Conservation (phyloP, 306 rosid species). For the Vicia villosa region DNA sequence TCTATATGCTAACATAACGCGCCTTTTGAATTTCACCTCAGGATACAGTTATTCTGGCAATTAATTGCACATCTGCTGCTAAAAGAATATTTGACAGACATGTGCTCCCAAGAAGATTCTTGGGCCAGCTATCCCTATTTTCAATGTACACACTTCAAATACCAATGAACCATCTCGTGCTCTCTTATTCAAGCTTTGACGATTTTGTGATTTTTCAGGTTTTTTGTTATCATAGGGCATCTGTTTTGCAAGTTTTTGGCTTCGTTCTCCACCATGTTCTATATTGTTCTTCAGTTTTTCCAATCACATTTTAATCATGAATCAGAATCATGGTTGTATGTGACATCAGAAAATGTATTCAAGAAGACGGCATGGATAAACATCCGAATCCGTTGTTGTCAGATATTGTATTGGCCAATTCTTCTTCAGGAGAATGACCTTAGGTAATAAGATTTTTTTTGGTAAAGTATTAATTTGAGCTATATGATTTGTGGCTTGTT, state of each 20-base stretch:
- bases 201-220: conserved; percentile 62
- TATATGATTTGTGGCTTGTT: conserved; percentile 30
- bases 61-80: conserved; percentile 72
- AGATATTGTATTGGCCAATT: conserved; percentile 92
- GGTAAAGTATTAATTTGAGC: neutral
- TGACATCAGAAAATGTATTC: conserved; percentile 52
- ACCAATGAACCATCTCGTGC: conserved; percentile 5
- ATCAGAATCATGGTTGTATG: conserved; percentile 62
- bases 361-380: conserved; percentile 59
- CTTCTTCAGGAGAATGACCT: conserved; percentile 70
- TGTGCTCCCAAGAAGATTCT: conserved; percentile 49
- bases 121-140: conserved; percentile 42
- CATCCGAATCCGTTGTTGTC: conserved; percentile 68
- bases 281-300: conserved; percentile 62
- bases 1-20: conserved; percentile 32
- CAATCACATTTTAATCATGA: conserved; percentile 44
- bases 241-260: conserved; percentile 66
- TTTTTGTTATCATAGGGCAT: conserved; percentile 52
- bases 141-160: conserved; percentile 46
- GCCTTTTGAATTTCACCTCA: conserved; percentile 43
- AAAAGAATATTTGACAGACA: conserved; percentile 49
- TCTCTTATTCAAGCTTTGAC: conserved; percentile 39
- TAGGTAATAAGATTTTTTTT: conserved; percentile 54
- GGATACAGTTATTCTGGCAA: conserved; percentile 77
- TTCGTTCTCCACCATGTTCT: conserved; percentile 65